These are phyloP conservation scores for Diaporthe vaccinii DNA, from an alignment of 2,329 filamentous ascomycete species.

Conservation along the genomic window DNA sequence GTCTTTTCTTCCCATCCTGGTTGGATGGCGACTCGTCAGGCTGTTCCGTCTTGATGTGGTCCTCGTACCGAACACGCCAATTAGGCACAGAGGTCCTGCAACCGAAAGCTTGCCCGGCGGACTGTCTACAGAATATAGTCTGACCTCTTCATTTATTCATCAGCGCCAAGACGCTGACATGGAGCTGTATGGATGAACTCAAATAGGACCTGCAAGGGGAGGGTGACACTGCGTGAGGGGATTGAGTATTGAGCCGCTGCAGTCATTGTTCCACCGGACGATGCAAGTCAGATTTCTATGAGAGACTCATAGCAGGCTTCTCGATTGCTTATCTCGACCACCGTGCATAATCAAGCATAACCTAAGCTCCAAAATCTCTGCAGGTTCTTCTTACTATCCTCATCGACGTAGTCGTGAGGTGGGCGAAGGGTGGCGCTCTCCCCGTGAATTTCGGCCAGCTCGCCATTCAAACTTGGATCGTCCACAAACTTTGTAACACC, in stretches of 20 bases:
- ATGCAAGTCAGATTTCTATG: background rate
- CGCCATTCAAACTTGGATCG: slow-evolving; percentile 57
- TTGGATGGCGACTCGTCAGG: background rate
- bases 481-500: slow-evolving; percentile 59
- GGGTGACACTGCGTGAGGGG: slow-evolving; percentile 3
- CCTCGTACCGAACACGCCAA: slow-evolving; percentile 14
- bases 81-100: background rate
- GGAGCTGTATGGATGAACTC: background rate
- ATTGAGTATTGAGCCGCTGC: slow-evolving; percentile 25
- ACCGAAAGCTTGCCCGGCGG: background rate
- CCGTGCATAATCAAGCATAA: slow-evolving; percentile 53
- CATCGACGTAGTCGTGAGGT: slow-evolving; percentile 61
- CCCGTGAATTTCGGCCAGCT: slow-evolving; percentile 65
- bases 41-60: background rate
- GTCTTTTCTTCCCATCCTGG: background rate
- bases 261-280: slow-evolving; percentile 10
- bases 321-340: background rate
- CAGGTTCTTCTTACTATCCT: slow-evolving; percentile 61
- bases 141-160: slow-evolving; percentile 2
- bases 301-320: background rate
- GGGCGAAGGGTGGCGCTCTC: slow-evolving; percentile 61
- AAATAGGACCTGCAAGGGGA: background rate
- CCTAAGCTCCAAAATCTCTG: slow-evolving; percentile 62
- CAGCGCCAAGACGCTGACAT: slow-evolving; percentile 2
- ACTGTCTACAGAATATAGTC: background rate